These are phyloP conservation scores for Nadsonia fulvescens DNA, from an alignment of 805 yeast species.

Conservation along the genomic window DNA sequence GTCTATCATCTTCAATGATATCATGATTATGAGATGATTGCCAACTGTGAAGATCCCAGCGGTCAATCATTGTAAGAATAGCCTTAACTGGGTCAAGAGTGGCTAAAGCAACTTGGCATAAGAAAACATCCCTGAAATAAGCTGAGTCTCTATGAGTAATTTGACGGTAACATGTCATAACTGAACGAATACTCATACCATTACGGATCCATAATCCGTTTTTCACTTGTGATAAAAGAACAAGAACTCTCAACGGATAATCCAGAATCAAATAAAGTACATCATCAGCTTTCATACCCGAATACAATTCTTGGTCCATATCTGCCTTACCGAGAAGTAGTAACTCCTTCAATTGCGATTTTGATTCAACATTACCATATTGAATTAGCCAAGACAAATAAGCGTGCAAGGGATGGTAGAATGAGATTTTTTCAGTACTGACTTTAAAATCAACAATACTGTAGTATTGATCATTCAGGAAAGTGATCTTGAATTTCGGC, in stretches of 20 bases:
- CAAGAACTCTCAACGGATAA: slow-evolving; percentile 61
- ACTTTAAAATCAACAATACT: slow-evolving; percentile 25
- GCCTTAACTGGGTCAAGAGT: slow-evolving; percentile 37
- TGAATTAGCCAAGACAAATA: slow-evolving; percentile 57
- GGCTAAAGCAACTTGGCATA: slow-evolving; percentile 45
- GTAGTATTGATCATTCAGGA: slow-evolving; percentile 10
- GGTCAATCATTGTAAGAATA: slow-evolving; percentile 36
- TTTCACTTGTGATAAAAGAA: slow-evolving; percentile 64
- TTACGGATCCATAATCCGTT: slow-evolving; percentile 91
- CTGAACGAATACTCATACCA: slow-evolving; percentile 66
- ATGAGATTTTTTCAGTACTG: slow-evolving; percentile 34
- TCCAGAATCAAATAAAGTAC: slow-evolving; percentile 30
- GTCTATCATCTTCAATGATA: slow-evolving; percentile 25
- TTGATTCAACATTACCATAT: slow-evolving; percentile 17
- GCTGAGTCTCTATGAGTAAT: slow-evolving; percentile 73
- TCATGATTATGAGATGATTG: slow-evolving; percentile 18
- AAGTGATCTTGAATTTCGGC: slow-evolving; percentile 8
- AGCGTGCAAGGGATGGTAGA: slow-evolving; percentile 68
- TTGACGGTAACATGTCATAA: slow-evolving; percentile 59
- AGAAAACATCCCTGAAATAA: slow-evolving; percentile 55
- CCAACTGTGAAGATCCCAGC: slow-evolving; percentile 57
- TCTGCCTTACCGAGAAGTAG: slow-evolving; percentile 8
- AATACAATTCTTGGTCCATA: no score
- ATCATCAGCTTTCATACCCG: no score
- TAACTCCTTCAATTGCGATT: slow-evolving; percentile 11